These are phyloP conservation scores for Leccinum disarticulatum DNA, from an alignment of 768 basidiomycete genomes.

Conservation along the genomic window DNA sequence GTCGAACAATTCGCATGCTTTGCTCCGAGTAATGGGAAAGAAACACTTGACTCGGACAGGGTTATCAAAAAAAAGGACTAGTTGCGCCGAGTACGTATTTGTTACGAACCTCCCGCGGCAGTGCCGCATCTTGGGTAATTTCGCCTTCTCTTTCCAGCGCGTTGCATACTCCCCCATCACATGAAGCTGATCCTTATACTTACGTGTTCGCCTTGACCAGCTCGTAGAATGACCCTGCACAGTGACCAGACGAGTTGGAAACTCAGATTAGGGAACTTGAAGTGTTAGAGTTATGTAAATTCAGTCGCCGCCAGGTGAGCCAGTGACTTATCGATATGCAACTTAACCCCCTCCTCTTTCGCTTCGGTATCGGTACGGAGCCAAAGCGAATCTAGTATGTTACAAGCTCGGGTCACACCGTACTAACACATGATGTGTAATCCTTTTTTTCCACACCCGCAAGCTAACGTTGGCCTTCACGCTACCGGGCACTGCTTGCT, in stretches of 20 bases:
- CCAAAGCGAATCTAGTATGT: not conserved
- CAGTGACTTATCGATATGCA: not conserved
- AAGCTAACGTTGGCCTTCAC: not conserved
- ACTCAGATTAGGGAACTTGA: not conserved
- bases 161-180: not conserved
- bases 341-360: not conserved
- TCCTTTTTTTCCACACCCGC: not conserved
- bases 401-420: not conserved
- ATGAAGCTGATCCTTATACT: not conserved
- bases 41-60: not conserved
- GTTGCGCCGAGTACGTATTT: not conserved
- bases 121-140: not conserved
- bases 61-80: not conserved
- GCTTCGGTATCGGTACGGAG: slow-evolving; percentile 2
- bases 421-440: not conserved
- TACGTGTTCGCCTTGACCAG: not conserved
- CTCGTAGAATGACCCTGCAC: not conserved
- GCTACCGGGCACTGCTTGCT: not conserved
- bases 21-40: not conserved
- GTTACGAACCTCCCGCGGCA: not conserved
- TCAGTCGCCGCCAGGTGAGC: not conserved
- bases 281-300: not conserved
- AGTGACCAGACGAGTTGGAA: not conserved
- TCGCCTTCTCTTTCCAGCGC: not conserved
- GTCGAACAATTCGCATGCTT: not conserved